Base-by-base conservation (phyloP, 23 red algal species). In the Gracilaria vermiculophylla region DNA sequence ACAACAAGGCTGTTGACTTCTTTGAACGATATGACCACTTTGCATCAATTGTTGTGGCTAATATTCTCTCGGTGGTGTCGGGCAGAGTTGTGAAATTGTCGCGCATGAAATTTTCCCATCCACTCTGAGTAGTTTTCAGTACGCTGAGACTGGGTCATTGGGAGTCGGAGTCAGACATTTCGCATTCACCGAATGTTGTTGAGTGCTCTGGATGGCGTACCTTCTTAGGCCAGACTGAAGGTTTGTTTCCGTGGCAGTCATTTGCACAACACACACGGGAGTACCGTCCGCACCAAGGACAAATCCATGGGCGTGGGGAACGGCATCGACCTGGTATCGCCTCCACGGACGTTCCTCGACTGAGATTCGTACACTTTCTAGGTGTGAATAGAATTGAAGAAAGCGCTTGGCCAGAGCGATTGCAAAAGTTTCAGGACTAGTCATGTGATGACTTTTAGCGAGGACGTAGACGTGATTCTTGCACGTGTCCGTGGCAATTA, bases 401-500 rank as follows among this genome's bases (percentile, higher is more conserved):
- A 93, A 91, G 23, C 64, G 79, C 27, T 55, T 51, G 28, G 69
- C 89, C 27, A 97, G 65, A 33, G 52, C 79, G 25, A 94, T 35
- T 5, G 83, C 90, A 87, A 94, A 94, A 25, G 39, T 57, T 80
- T 97, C 95, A 15, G 81, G 81, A 15, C 48, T 41, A 4, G 28
- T 34, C 45, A 62, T 83, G 23, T 67, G 34, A 57, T 97, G 85
- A 10, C 32, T 80, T 77, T 93, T 90, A 2, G 90, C 95, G 8
- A 94, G 82, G 1, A 92, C 31, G 60, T 94, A 97, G 12, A 94
- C 77, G 58, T 89, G 80, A 60, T 97, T 97, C 81, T 94, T 93
- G 53, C 82, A 88, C 40, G 88, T 97, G 62, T 97, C 95, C 7
- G 95, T 97, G 34, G 95, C 82, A 33, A 97, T 90, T 31, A 97